A percentile compares a stretch with the other conserved stretches of the same genome.
Conservation (phyloP, 2,329 filamentous ascomycete species). For the Graphiopsis chlorocephala region DNA sequence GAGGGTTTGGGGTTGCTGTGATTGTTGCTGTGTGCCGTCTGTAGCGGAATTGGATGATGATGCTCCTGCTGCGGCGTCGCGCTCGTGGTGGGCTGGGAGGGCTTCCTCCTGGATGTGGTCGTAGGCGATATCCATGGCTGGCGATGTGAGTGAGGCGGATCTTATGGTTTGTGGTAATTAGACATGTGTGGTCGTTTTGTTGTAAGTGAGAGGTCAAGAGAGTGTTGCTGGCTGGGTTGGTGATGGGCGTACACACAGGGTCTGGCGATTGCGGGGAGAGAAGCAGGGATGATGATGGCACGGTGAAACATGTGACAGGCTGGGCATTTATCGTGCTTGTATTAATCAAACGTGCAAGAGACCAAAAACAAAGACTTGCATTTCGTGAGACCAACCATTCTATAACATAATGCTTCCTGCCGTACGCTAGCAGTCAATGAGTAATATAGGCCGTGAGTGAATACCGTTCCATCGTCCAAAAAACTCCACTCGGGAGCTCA, state of each 20-base stretch:
- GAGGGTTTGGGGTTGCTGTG: slow-evolving; percentile 50
- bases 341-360: not conserved
- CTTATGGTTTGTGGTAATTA: not conserved
- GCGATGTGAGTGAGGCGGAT: not conserved
- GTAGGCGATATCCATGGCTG: slow-evolving; percentile 90
- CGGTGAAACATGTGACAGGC: not conserved
- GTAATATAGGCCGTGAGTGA: not conserved
- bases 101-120: slow-evolving; percentile 91
- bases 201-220: not conserved
- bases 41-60: slow-evolving; percentile 20
- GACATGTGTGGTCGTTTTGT: not conserved
- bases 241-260: not conserved
- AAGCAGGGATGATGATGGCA: not conserved
- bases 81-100: slow-evolving; percentile 52
- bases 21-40: slow-evolving; percentile 8
- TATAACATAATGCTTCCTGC: not conserved
- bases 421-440: slow-evolving; percentile 1
- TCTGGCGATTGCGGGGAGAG: not conserved
- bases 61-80: slow-evolving; percentile 43
- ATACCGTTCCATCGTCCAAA: slow-evolving; percentile 2
- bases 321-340: not conserved
- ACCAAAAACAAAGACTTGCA: not conserved
- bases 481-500: not conserved
- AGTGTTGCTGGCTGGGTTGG: not conserved
- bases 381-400: not conserved